phyloP scores from a whole-genome alignment of 345 rosid genomes.

The Eucalyptus marginata region DNA sequence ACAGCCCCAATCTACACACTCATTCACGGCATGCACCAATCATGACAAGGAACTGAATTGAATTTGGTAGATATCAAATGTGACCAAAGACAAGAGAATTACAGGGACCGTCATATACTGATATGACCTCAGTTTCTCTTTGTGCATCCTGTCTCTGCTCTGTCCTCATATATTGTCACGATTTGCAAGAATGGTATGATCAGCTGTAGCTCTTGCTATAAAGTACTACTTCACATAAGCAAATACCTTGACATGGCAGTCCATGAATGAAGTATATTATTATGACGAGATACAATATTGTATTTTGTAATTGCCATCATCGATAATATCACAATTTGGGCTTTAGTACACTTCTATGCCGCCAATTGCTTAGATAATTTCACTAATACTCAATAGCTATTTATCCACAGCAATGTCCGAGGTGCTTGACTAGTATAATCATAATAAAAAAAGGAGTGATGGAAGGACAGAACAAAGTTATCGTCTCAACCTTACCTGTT shows the following conservation, averaged over 20 bases:
- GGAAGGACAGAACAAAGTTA: background rate
- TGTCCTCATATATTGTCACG: background rate
- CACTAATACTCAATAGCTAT: background rate
- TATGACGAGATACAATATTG: background rate
- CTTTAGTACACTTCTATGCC: background rate
- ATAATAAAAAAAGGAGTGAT: no score
- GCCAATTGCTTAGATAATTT: background rate
- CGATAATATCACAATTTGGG: no score
- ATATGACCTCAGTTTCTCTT: no score
- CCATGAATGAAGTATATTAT: no score
- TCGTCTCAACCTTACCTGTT: background rate
- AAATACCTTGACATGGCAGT: background rate
- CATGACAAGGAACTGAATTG: background rate
- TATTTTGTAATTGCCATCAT: no score
- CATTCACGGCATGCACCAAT: background rate
- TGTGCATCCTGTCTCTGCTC: background rate
- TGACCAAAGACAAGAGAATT: background rate
- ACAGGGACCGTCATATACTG: fast-evolving
- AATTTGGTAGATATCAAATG: background rate
- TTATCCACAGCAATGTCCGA: fast-evolving
- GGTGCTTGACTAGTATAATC: background rate
- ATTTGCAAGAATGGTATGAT: background rate
- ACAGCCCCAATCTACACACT: background rate
- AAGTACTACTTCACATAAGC: fast-evolving
- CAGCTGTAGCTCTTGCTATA: background rate